Evolutionary conservation across 2,329 filamentous ascomycete genomes (phyloP).

Genomic region (Lachnellula suecica): DNA sequence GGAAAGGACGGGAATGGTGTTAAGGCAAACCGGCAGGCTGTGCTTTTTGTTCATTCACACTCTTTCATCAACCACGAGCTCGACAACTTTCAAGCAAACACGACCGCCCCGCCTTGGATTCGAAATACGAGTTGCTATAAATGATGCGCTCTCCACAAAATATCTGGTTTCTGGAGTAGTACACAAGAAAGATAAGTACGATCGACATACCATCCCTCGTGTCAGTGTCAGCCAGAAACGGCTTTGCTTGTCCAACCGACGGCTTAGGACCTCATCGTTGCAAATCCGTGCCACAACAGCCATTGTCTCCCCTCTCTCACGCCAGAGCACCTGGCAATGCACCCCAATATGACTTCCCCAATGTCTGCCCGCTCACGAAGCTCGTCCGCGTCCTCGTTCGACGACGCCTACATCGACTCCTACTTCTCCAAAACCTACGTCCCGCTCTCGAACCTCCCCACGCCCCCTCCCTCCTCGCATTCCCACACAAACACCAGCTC

Average conservation of each 20-base stretch:
- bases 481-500: conserved; percentile 20
- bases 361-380: conserved; percentile 24
- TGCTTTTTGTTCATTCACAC: neutral
- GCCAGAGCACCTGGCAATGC: conserved; percentile 16
- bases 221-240: neutral
- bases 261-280: too few relatives aligned
- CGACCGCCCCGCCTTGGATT: neutral
- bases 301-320: conserved; percentile 14
- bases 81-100: too few relatives aligned
- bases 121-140: too few relatives aligned
- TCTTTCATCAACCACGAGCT: too few relatives aligned
- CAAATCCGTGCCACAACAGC: neutral
- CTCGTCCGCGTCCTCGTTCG: conserved; percentile 27
- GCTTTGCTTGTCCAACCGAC: neutral
- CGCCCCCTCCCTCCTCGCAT: conserved; percentile 55
- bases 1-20: too few relatives aligned
- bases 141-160: neutral
- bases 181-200: neutral
- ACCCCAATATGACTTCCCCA: conserved; percentile 21
- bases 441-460: conserved; percentile 66
- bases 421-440: conserved; percentile 60
- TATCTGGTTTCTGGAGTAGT: neutral
- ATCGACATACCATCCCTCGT: neutral
- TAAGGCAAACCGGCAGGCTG: too few relatives aligned
- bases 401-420: conserved; percentile 42